A percentile compares a stretch with the other conserved stretches of the same genome.
phyloP scores from a whole-genome alignment of 176 grass and related monocot genomes.

The Zea mays region Zm-B73-REFERENCE-NAM-5.0 NC_050105.1:4353501-4354000 shows the following conservation, averaged over 20 bases:
- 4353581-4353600: conserved; percentile 52
- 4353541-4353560: conserved; percentile 38
- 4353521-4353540: conserved; percentile 57
- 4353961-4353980: conserved; percentile 60
- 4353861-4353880: conserved; percentile 64
- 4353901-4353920: conserved; percentile 63
- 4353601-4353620: conserved; percentile 61
- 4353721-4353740: conserved; percentile 47
- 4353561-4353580: conserved; percentile 28
- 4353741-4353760: conserved; percentile 63
- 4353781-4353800: conserved; percentile 29
- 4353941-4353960: conserved; percentile 67
- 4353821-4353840: conserved; percentile 13
- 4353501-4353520: conserved; percentile 55
- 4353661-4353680: conserved; percentile 54
- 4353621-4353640: conserved; percentile 49
- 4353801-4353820: neutral
- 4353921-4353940: conserved; percentile 67
- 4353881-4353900: conserved; percentile 67
- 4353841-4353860: conserved; percentile 55
- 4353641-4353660: conserved; percentile 35
- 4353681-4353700: conserved; percentile 61
- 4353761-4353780: conserved; percentile 75
- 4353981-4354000: conserved; percentile 14
- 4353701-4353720: conserved; percentile 84